A percentile compares a stretch with the other conserved stretches of the same genome.
Conservation (phyloP, 495 filamentous ascomycete genomes). For the Penicillium flavigenum region DNA sequence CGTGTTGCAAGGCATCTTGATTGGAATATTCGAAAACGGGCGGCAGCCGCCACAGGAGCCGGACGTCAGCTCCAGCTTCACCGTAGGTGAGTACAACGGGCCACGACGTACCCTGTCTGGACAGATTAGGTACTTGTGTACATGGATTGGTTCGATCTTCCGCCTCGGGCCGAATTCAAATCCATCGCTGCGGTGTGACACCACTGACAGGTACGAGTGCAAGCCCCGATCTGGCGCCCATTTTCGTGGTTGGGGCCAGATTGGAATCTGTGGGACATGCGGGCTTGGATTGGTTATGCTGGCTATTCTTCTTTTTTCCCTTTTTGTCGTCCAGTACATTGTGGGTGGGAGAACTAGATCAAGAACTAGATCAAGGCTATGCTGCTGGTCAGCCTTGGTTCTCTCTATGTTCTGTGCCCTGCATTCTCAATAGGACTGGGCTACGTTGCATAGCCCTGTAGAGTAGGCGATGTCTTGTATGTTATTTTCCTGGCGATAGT, state of each 20-base stretch:
- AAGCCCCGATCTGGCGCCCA: slow-evolving; percentile 21
- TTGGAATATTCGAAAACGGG: slow-evolving; percentile 5
- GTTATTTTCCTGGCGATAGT: slow-evolving; percentile 5
- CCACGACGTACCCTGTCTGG: neutral
- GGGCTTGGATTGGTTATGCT: neutral
- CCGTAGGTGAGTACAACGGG: neutral
- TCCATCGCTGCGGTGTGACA: slow-evolving; percentile 26
- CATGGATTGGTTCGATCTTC: slow-evolving; percentile 19
- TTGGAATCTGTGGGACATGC: slow-evolving; percentile 25
- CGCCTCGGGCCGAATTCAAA: slow-evolving; percentile 24
- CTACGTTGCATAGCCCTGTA: neutral
- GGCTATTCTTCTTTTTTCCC: neutral
- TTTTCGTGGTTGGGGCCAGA: slow-evolving; percentile 16
- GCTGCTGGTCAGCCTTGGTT: neutral
- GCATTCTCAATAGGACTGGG: slow-evolving; percentile 5
- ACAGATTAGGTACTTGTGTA: neutral
- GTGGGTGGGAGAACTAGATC: neutral
- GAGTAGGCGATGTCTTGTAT: neutral
- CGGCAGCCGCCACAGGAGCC: slow-evolving; percentile 6
- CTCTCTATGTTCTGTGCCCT: neutral
- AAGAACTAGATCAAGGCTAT: neutral
- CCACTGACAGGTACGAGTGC: slow-evolving; percentile 24
- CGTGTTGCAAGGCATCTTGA: slow-evolving; percentile 1
- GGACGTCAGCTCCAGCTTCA: slow-evolving; percentile 17
- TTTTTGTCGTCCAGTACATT: neutral